Evolutionary conservation across 129 eudicot species (phyloP), one percentile per base, ranked within the genome.

Genomic region (Apium graveolens): DNA sequence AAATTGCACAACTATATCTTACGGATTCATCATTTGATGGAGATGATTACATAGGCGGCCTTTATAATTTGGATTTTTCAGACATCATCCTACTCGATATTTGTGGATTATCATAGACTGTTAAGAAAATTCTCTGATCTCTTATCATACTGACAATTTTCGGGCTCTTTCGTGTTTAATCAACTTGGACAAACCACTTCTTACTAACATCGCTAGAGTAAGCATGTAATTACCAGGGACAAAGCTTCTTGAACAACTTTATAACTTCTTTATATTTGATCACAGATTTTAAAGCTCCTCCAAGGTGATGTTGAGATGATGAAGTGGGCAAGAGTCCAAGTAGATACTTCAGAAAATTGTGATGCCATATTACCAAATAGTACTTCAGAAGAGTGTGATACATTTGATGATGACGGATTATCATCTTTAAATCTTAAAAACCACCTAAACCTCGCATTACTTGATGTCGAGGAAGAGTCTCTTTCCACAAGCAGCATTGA

Each of bases 361-460:
- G 87, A 88, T n/a, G 73, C 81, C 2, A 75, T 80, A 75, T 80
- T 77, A 26, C 88, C 80, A 65, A 77, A 82, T 63, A 78, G 85
- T 75, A 46, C 84, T 41, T 70, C 80, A 0, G 97, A 90, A 60
- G 96, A 85, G 63, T n/a, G 80, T 38, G 96, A 90, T 17, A 79
- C 75, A 46, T 71, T 84, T 57, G 93, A 92, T 32, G 94, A 90
- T 0, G 96, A 87, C 63, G 86, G 81, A 35, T 82, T 84, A 53
- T 86, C 91, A 7, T 71, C 68, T 42, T 83, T 91, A 43, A 92
- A 88, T 84, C 88, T 90, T 68, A 87, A 89, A 74, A 90, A 92
- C 53, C 97, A 95, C 75, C 86, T 95, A 14, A 92, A 87, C 87
- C 92, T 95, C 38, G 99, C 99, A 38, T 88, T 95, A 84, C 99